A percentile compares a stretch with the other conserved stretches of the same genome.
Evolutionary conservation across 179 eudicot genomes (phyloP).

Genomic region (Camellia oleifera): DNA sequence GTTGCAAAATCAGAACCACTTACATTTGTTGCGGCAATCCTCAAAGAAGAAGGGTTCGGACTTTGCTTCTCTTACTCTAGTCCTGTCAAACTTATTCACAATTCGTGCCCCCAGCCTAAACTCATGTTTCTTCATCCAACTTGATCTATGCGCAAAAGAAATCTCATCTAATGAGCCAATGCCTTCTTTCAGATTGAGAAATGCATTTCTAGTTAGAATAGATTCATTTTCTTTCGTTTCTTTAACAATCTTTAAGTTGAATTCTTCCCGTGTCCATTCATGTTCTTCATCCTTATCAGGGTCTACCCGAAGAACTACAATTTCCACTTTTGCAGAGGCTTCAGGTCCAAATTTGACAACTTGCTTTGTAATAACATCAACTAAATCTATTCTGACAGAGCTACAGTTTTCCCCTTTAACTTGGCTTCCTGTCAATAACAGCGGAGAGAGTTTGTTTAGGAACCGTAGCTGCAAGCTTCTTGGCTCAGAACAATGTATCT

Average conservation of each 20-base stretch:
- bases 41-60: conserved; percentile 50
- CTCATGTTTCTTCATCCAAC: conserved; percentile 36
- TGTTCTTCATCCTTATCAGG: conserved; percentile 47
- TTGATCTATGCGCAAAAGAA: conserved; percentile 40
- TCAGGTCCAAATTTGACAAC: conserved; percentile 48
- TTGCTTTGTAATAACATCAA: conserved; percentile 41
- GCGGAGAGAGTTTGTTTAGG: conserved; percentile 36
- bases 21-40: conserved; percentile 62
- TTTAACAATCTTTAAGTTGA: conserved; percentile 38
- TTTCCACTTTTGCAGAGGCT: conserved; percentile 54
- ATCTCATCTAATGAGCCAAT: conserved; percentile 31
- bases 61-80: conserved; percentile 48
- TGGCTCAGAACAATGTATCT: conserved; percentile 25
- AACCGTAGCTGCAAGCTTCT: conserved; percentile 47
- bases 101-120: conserved; percentile 58
- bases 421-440: conserved; percentile 55
- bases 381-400: conserved; percentile 45
- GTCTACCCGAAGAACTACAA: conserved; percentile 59
- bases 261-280: conserved; percentile 43
- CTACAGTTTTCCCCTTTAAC: conserved; percentile 58
- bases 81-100: conserved; percentile 28
- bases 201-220: conserved; percentile 34
- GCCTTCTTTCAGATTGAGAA: conserved; percentile 42
- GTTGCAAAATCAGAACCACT: conserved; percentile 17
- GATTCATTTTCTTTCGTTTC: conserved; percentile 49